Base-by-base conservation (phyloP, 2,329 filamentous ascomycete genomes). In the Atkinsonella hypoxylon region DNA sequence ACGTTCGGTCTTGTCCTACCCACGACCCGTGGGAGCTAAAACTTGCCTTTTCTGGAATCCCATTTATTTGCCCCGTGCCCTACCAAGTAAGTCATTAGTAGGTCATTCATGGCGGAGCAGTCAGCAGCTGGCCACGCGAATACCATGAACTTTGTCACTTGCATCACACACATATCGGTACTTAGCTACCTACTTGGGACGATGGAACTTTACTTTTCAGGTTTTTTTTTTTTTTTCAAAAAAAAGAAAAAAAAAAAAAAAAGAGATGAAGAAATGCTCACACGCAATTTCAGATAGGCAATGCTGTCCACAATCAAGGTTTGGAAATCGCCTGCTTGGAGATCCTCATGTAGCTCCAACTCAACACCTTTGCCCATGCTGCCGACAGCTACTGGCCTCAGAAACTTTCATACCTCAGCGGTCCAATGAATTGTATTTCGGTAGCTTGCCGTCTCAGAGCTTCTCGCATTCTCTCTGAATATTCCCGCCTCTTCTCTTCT, bases 361-460 rank as follows among this genome's bases (percentile, higher is more conserved):
- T 26, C 45, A 30, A 30, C 46, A n/a, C 38, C 39, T 41, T 41
- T 26, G 26, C 15, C 15, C 18, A n/a, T 34, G 26, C 32, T 42
- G 26, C 26, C 26, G 26, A 26, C 26, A 26, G 15, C 34, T 15
- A 15, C 32, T 34, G 17, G 32, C 32, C 30, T 47, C 20, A 36
- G 10, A 7, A 18, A 13, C 17, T 2, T 41, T 18, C 40, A 15
- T 43, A 43, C 22, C 51, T 83, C 58, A 89, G 72, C 26, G 81
- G 79, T 56, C 78, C 78, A 64, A 91, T 78, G 65, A 87, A 89
- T 56, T 82, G 75, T 52, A 86, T 79, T 65, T 93, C 88, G 62
- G 89, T 81, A 10, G 87, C 88, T 67, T 94, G 88, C 56, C 74
- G 73, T 67, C 87, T 80, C 53, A 95, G 68, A 18, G 87, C 87